These are phyloP conservation scores for Hansenula lynferdii DNA, from an alignment of 1,139 yeast genomes.

Conservation along the genomic window DNA sequence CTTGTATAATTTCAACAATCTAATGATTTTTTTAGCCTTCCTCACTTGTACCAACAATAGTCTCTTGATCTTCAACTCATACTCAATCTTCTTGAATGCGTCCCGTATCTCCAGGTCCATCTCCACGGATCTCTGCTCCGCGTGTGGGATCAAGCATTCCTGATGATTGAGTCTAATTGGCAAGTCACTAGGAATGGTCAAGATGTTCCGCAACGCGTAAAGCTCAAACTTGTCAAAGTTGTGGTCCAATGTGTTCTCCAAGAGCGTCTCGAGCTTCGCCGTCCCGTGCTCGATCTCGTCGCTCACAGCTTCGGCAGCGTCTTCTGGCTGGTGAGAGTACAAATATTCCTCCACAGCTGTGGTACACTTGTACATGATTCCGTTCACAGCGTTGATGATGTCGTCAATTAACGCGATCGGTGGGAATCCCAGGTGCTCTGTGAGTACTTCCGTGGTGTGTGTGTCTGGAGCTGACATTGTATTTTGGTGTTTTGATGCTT, in stretches of 20 bases:
- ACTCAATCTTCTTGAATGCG: slow-evolving; percentile 38
- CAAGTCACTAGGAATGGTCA: slow-evolving; percentile 67
- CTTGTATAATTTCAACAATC: slow-evolving; percentile 30
- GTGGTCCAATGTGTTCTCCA: slow-evolving; percentile 76
- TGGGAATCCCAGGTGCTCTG: slow-evolving; percentile 85
- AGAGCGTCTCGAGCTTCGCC: slow-evolving; percentile 70
- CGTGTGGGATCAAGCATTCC: slow-evolving; percentile 18
- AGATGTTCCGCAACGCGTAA: slow-evolving; percentile 72
- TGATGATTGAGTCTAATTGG: slow-evolving; percentile 61
- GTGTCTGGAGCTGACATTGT: slow-evolving; percentile 39
- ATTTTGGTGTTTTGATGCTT: too few species aligned
- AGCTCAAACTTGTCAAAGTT: slow-evolving; percentile 87
- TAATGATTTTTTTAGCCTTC: slow-evolving; percentile 34
- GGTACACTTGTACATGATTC: slow-evolving; percentile 77
- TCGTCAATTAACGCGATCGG: slow-evolving; percentile 88
- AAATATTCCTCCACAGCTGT: slow-evolving; percentile 73
- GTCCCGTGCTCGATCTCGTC: slow-evolving; percentile 71
- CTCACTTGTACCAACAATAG: slow-evolving; percentile 36
- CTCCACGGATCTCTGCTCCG: slow-evolving; percentile 21
- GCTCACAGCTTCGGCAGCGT: slow-evolving; percentile 23
- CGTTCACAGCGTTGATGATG: slow-evolving; percentile 84
- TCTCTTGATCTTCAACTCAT: slow-evolving; percentile 41
- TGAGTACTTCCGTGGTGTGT: slow-evolving; percentile 53
- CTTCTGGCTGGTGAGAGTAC: slow-evolving; percentile 20
- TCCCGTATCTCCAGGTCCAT: slow-evolving; percentile 35